Evolutionary conservation across 2,329 filamentous ascomycete species (phyloP), one percentile per base, ranked within the genome.

Genomic region (Fusarium guadeloupense): DNA sequence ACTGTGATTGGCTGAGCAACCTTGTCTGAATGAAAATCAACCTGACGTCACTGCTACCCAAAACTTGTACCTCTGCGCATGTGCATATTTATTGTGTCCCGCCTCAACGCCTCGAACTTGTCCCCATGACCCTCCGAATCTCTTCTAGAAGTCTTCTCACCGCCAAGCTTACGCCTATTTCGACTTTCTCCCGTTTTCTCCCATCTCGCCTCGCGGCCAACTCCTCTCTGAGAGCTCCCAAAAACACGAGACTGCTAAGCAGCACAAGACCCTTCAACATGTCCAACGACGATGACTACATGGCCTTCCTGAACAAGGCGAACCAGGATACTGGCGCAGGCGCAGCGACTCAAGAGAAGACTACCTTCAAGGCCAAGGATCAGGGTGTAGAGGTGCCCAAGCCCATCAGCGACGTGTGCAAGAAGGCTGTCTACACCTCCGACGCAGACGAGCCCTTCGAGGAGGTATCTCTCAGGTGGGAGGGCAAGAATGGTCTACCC

Each of bases 381-480:
- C 68, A 80, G 58, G 81, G 83, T 62, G 80, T 83, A 45, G 75
- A 82, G 56, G 82, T 93, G 47, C 91, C 93, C 7, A 75, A 79
- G 43, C 76, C 77, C 4, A 80, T 93, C 47, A 75, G 77, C 49
- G 74, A 77, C 34, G 80, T 78, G 8, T 77, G 77, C 48, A 79
- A 81, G 43, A 77, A 83, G 44, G 83, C 81, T 37, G 88, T 89
- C 71, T 96, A 95, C 75, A 76, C 85, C 14, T 95, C 89, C 59
- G 93, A 97, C 55, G 87, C 91, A 25, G 93, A 97, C 73, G 92
- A 96, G 80, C 88, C 89, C 5, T 97, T 96, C 75, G 87, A 90
- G 73, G 86, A 87, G 4, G 91, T 97, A 6, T 86, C 84, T 47
- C 74, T 96, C 65, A 82, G 80, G 64, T 91, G 84, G 77, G 75